Conservation (phyloP, 768 basidiomycete genomes). For the Mycena rosella region DNA sequence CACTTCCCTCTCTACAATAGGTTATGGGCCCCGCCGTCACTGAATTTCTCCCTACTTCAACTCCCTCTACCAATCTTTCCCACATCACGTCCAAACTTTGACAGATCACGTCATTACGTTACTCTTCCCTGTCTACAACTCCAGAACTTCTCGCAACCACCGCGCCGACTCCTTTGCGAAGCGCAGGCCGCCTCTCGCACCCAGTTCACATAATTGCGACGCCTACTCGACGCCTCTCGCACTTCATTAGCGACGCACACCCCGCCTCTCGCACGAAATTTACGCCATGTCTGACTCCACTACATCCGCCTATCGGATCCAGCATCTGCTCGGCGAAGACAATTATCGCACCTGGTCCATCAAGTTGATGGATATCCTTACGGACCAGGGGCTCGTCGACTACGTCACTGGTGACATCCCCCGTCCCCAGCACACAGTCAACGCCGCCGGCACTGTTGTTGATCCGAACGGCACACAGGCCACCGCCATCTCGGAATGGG, state of each 20-base stretch:
- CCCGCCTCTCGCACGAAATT: constrained; percentile 16
- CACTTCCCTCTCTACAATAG: constrained; percentile 1
- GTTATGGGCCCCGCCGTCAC: constrained; percentile 29
- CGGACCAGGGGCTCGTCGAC: constrained; percentile 36
- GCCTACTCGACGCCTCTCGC: too few species aligned
- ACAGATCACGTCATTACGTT: too few species aligned
- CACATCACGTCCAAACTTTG: too few species aligned
- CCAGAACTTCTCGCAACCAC: too few species aligned
- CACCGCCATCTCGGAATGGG: background rate
- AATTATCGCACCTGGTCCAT: constrained; percentile 39
- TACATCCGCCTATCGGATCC: constrained; percentile 35
- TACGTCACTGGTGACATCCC: constrained; percentile 21
- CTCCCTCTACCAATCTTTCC: too few species aligned
- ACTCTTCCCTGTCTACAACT: too few species aligned
- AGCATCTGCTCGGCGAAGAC: constrained; percentile 35
- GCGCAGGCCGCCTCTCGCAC: too few species aligned
- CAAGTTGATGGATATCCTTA: constrained; percentile 40
- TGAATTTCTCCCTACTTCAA: background rate
- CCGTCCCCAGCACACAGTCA: constrained; percentile 2
- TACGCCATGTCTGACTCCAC: constrained; percentile 23
- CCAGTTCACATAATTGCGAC: too few species aligned
- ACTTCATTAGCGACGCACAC: constrained; percentile 14
- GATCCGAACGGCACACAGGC: constrained; percentile 10
- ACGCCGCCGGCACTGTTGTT: background rate
- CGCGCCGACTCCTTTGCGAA: too few species aligned